These are phyloP conservation scores for Microsporum ferrugineum DNA, from an alignment of 2,329 filamentous ascomycete species.

Conservation along the genomic window DNA sequence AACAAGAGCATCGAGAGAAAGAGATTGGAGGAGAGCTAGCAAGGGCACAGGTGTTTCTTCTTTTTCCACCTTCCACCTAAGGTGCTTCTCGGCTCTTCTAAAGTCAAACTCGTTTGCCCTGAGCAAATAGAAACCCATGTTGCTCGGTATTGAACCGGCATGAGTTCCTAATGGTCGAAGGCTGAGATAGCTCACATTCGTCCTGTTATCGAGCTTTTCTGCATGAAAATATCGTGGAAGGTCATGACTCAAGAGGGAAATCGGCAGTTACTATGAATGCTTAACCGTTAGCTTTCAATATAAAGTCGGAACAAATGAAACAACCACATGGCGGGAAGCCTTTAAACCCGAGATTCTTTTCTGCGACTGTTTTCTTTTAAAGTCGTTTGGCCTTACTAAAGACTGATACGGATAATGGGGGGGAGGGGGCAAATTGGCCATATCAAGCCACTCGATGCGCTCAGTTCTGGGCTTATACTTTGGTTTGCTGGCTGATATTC, in stretches of 20 bases:
- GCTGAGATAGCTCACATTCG: not conserved
- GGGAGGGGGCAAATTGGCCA: not conserved
- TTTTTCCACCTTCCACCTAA: not conserved
- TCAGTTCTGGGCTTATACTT: not conserved
- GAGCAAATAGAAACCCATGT: conserved; percentile 1
- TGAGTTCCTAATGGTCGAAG: not conserved
- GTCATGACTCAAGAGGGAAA: not conserved
- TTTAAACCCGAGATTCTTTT: not conserved
- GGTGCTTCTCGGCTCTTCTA: not conserved
- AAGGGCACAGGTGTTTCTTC: not conserved
- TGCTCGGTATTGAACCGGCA: not conserved
- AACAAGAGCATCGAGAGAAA: not conserved
- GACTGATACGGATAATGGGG: no score
- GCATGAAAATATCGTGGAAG: not conserved
- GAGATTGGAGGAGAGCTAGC: not conserved
- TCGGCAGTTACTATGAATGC: not conserved
- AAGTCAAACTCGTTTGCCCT: not conserved
- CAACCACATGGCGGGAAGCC: not conserved
- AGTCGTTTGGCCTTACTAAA: not conserved
- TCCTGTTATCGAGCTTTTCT: not conserved
- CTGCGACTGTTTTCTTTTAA: not conserved
- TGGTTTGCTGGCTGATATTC: not conserved
- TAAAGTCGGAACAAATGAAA: not conserved
- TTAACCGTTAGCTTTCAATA: not conserved
- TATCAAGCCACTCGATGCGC: not conserved